These are phyloP conservation scores for Sclerotiophoma versabilis DNA, from an alignment of 2,329 filamentous ascomycete species.

Conservation along the genomic window DNA sequence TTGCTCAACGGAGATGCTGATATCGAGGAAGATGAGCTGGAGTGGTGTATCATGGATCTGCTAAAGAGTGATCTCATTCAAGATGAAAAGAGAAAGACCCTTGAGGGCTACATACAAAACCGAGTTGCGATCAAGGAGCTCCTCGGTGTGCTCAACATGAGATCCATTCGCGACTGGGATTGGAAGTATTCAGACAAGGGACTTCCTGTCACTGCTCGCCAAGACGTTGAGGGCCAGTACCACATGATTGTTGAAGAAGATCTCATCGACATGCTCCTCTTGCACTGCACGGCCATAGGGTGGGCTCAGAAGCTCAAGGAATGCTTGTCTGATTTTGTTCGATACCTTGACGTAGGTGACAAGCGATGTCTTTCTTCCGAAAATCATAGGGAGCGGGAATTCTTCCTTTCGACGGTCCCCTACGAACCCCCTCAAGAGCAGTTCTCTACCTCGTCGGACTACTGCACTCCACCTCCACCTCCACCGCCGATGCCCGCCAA, in stretches of 20 bases:
- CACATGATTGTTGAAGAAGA: constrained; percentile 36
- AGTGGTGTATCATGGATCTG: constrained; percentile 58
- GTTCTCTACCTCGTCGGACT: background rate
- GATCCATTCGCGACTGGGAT: constrained; percentile 34
- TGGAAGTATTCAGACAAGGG: constrained; percentile 32
- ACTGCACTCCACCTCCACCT: background rate
- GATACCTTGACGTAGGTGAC: background rate
- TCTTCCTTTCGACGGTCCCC: constrained; percentile 26
- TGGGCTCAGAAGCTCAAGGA: constrained; percentile 34
- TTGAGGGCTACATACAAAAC: constrained; percentile 37
- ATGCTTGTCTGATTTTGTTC: constrained; percentile 11
- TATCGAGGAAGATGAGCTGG: constrained; percentile 53
- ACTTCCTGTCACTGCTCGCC: constrained; percentile 29
- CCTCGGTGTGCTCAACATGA: constrained; percentile 32
- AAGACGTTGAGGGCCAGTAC: constrained; percentile 32
- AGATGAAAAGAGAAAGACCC: constrained; percentile 54
- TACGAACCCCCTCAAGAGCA: background rate
- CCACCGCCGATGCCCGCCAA: background rate
- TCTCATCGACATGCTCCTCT: constrained; percentile 38
- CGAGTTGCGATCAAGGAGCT: constrained; percentile 33
- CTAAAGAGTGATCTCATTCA: constrained; percentile 58
- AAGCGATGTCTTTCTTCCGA: background rate
- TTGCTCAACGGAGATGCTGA: constrained; percentile 26
- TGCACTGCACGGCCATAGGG: constrained; percentile 30
- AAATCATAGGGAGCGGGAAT: constrained; percentile 22